Evolutionary conservation across 1,139 yeast species (phyloP), one percentile per base, ranked within the genome.

Genomic region (Arxiozyma heterogenica): DNA sequence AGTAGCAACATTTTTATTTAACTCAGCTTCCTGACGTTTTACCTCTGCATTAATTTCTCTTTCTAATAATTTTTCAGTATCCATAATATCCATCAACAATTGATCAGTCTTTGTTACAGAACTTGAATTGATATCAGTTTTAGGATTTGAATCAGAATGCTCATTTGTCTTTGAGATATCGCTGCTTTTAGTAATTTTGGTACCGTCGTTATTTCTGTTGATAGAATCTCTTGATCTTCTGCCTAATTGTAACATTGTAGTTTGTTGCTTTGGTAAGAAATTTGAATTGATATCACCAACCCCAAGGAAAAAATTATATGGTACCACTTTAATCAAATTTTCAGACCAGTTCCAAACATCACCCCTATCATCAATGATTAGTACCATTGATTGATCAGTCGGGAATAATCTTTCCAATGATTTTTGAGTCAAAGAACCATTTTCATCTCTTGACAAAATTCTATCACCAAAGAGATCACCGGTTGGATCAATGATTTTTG

Each of bases 331-430:
- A 57, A 93, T 82, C 60, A 93, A 75, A 67, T 93, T 91, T 27
- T 86, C 84, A 60, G 90, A 88, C 98, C 98, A 93, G 66, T 87
- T 89, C 99, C 99, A 93, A 12, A 93, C 98, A 69, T 93, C 99
- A 4, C 98, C 98, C 68, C 99, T 80, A 68, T 93, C 99, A 70
- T 93, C 99, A 57, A 93, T 93, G 49, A 93, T 85, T 2, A 89
- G 95, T 48, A 93, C 98, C 96, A 93, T 87, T 18, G 95, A 84
- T 43, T 95, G 95, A 59, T 93, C 96, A 3, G 93, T 95, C 0
- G 98, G 99, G 66, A 94, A 94, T 52, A 94, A 74, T 57, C 98
- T 75, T 64, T 86, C 84, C 58, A 94, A 75, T 48, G 93, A 88
- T 66, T 94, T 94, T 62, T 88, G 96, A 3, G 95, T 85, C 58